Base-by-base conservation (phyloP, 805 yeast genomes). In the Candida pseudofarinosa region DNA sequence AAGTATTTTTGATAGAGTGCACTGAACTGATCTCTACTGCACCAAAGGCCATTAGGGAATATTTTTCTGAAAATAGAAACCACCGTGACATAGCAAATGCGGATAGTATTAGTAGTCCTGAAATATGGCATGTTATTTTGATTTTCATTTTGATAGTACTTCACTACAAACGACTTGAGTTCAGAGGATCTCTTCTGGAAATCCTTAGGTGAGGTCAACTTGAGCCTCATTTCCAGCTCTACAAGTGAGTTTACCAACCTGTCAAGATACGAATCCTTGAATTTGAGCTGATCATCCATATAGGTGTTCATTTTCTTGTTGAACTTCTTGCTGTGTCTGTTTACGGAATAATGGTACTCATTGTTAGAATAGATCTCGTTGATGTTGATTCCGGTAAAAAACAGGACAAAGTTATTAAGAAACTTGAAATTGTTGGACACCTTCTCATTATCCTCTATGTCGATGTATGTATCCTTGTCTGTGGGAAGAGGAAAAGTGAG, bases 41-140 rank as follows among this genome's bases (percentile, higher is more conserved):
- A 59, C 72, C 73, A 71, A 14, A 71, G 59, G 1, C 76, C 76
- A 36, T 58, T 50, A 4, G 76, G 75, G 44, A 70, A 71, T 68
- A 71, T 66, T 43, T 61, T 63, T 4, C 38, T 32, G 43, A 71
- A 50, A 1, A 61, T 42, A 15, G 52, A 51, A 41, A 69, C 65
- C 10, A 68, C 65, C 3, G 75, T 70, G 4, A 62, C 44, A 51
- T 69, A 71, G 41, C 70, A 67, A 14, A 67, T 35, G 33, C 64
- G 50, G n/a, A 69, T 38, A 39, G 64, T 61, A 34, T 51, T 49
- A 33, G 41, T 42, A 14, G 60, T 46, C 8, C 51, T 48, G 45
- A 60, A 70, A 8, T 46, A 40, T 1, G 76, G 75, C 48, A 69
- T 55, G 48, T 67, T 69, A 40, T 56, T 66, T 20, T 57, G 47